Base-by-base conservation (phyloP, 148 eudicot species). In the Rhododendron kiyosumense region DNA sequence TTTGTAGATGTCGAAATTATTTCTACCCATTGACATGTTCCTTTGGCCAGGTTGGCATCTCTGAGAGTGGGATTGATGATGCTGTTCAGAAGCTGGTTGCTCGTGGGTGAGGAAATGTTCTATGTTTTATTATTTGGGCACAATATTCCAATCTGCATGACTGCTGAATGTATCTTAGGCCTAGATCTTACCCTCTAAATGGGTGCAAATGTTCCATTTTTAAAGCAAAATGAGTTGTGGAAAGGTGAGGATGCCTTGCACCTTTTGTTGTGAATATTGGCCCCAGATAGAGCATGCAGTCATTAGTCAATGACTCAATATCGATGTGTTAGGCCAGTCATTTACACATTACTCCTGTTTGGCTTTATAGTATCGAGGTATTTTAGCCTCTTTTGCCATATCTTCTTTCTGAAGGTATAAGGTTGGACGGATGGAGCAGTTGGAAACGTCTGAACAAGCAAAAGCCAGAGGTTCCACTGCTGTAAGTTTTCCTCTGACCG, bases 371-470 rank as follows among this genome's bases (percentile, higher is more conserved):
- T 74, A 71, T 85, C 76, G 13, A 17, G 46, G 43, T 32, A 17
- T 0, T 81, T 18, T 41, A 4, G 32, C 20, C 18, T 76, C 83
- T 85, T 69, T 82, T 48, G 32, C 52, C 14, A 67, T 81, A 36
- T 48, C 71, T 86, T 84, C 84, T 49, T 52, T 84, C 73, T 88
- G 84, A 90, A 97, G 99, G 94, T 97, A 94, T 85, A 97, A 94
- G 90, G 99, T 97, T 88, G 99, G 99, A 74, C 94, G 98, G 36
- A 90, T 97, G 71, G 99, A 97, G 91, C 99, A 97, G 87, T 69
- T 97, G 84, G 96, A 95, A 88, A 95, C 99, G 67, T 92, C 98
- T 85, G 96, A 91, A 83, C 98, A 97, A 92, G 98, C 94, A 74
- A 97, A 94, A 94, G 90, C 98, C 87, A 92, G 96, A 88, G 99